Evolutionary conservation across 2,329 filamentous ascomycete species (phyloP).

Genomic region (Hymenoscyphus salicellus): DNA sequence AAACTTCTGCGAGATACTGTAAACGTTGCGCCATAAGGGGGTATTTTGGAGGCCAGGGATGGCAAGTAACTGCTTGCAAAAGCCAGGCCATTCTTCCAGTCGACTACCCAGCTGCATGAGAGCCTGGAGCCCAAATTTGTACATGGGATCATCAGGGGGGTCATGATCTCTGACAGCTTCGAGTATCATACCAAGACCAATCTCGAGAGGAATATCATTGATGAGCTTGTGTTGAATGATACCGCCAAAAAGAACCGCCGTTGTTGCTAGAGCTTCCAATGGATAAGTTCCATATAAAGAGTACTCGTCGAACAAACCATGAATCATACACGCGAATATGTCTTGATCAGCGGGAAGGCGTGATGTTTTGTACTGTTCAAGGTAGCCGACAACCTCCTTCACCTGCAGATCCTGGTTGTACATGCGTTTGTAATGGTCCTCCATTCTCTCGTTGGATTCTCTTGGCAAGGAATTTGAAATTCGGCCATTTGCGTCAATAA

Average conservation of each 20-base stretch:
- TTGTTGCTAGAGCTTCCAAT: slow-evolving; percentile 91
- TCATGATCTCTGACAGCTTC: slow-evolving; percentile 83
- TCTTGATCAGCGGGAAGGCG: slow-evolving; percentile 83
- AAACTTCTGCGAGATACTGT: slow-evolving; percentile 55
- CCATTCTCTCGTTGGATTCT: slow-evolving; percentile 85
- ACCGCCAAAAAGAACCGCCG: slow-evolving; percentile 91
- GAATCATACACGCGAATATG: slow-evolving; percentile 97
- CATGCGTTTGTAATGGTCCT: slow-evolving; percentile 97
- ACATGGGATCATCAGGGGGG: slow-evolving; percentile 82
- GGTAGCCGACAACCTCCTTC: slow-evolving; percentile 76
- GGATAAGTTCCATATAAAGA: slow-evolving; percentile 94
- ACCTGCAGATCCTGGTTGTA: slow-evolving; percentile 89
- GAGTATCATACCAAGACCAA: slow-evolving; percentile 96
- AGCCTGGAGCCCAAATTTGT: slow-evolving; percentile 95
- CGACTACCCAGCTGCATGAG: slow-evolving; percentile 82
- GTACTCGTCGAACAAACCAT: slow-evolving; percentile 96
- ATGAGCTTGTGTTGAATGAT: slow-evolving; percentile 94
- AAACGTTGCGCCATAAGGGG: slow-evolving; percentile 50
- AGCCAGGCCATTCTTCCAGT: slow-evolving; percentile 90
- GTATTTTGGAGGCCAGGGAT: slow-evolving; percentile 81
- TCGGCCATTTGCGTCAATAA: slow-evolving; percentile 81
- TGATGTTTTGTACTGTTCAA: slow-evolving; percentile 86
- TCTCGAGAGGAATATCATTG: slow-evolving; percentile 83
- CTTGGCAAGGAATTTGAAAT: slow-evolving; percentile 77
- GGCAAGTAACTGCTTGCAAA: slow-evolving; percentile 80